These are phyloP conservation scores for Kwoniella mangroviensis DNA, from an alignment of 768 basidiomycete species.

Conservation along the genomic window DNA sequence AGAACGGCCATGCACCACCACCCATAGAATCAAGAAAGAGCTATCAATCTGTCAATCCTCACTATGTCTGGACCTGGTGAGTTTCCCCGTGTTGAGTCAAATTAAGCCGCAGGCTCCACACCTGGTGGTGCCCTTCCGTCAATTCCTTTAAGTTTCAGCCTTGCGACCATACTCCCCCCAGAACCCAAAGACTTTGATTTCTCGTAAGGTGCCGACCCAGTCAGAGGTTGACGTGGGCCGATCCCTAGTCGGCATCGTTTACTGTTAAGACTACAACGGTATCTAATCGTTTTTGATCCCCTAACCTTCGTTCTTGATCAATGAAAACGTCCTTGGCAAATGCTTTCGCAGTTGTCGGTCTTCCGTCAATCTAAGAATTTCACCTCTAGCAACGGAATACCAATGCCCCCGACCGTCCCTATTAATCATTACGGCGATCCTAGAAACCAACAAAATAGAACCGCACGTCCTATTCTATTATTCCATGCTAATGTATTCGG, in stretches of 20 bases:
- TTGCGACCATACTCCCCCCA: constrained; percentile 73
- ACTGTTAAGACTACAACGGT: constrained; percentile 83
- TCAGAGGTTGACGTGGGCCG: constrained; percentile 71
- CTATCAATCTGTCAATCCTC: constrained; percentile 80
- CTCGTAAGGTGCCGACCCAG: constrained; percentile 78
- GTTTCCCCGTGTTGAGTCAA: constrained; percentile 71
- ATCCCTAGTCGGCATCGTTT: constrained; percentile 82
- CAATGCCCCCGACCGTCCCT: constrained; percentile 81
- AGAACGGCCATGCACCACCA: constrained; percentile 89
- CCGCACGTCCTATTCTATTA: constrained; percentile 80
- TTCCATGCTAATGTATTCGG: constrained; percentile 82
- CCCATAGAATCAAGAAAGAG: constrained; percentile 83
- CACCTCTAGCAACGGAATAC: constrained; percentile 82
- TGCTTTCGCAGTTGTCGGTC: constrained; percentile 81
- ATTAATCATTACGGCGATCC: constrained; percentile 78
- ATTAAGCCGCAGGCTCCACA: constrained; percentile 81
- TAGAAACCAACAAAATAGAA: constrained; percentile 84
- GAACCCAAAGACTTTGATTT: constrained; percentile 90
- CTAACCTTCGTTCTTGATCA: constrained; percentile 84
- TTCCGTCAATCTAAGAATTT: constrained; percentile 83
- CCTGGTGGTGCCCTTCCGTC: constrained; percentile 81
- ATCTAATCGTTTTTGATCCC: constrained; percentile 84
- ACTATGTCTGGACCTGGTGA: constrained; percentile 79
- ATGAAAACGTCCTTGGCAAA: constrained; percentile 85
- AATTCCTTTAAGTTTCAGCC: constrained; percentile 82